Evolutionary conservation across 192 early-diverging fungal genomes (phyloP), one percentile per base, ranked within the genome.

Genomic region (Backusella circina): DNA sequence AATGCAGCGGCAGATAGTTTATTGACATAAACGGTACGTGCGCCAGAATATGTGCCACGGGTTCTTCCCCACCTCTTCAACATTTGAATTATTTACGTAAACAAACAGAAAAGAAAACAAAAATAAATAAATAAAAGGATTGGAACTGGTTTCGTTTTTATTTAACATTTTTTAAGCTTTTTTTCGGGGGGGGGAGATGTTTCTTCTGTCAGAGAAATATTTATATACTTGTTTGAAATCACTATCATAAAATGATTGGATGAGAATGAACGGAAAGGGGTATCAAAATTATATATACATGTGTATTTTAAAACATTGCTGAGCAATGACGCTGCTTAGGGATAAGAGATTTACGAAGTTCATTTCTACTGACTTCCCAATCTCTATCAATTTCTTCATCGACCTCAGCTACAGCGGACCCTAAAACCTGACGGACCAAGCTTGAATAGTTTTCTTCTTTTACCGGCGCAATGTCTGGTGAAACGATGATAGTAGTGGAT

Each of bases 331-430:
- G 54, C 26, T 61, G 23, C 9, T 61, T 61, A 38, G 35, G 35
- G 21, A 38, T 36, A 33, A 68, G 36, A 23, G 67, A 68, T 68
- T 38, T 33, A 36, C 69, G 23, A 28, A 70, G 37, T 21, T 21
- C 28, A 26, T 47, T 70, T 31, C 69, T 39, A 6, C 69, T 70
- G n/a, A 30, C 28, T 16, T 70, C 69, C 69, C 69, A 70, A 31
- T 70, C 39, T 32, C 26, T 47, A 47, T 70, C 69, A 47, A 70
- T 70, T 30, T 70, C 69, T 30, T 70, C 41, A 44, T 70, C 69
- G 15, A 70, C 69, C 16, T 70, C 39, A 16, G 23, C 69, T 28
- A 70, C 23, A 0, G 69, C 39, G 4, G 69, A 70, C 5, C 69
- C 69, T 30, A 70, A 47, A 23, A 70, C 39, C 8, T 41, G 41